Percentiles rank a stretch among this genome's conserved stretches.
These are phyloP conservation scores for Pseudonitzschia multiseries DNA, from an alignment of 108 stramenopile species.

Conservation along the genomic window DNA sequence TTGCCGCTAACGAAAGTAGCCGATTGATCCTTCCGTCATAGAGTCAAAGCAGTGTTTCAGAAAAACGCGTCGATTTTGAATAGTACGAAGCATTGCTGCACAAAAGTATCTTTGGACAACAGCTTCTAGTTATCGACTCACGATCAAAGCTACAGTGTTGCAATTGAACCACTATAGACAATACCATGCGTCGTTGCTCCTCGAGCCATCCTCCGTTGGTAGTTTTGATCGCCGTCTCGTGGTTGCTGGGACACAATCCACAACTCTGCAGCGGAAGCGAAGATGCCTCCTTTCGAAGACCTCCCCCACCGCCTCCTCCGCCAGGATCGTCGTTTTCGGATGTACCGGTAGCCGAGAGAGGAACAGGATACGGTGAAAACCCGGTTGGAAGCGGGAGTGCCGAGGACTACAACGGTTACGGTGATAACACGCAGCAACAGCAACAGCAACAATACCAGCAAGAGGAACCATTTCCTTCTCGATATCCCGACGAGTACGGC, in stretches of 20 bases:
- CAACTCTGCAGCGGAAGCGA: constrained; percentile 10
- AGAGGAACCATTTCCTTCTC: not conserved
- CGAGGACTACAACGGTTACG: not conserved
- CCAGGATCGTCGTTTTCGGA: not conserved
- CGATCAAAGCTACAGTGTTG: no score
- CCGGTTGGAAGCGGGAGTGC: not conserved
- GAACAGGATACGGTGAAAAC: not conserved
- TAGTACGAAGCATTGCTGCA: no score
- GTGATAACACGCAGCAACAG: not conserved
- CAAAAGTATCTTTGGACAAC: no score
- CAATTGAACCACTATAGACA: no score
- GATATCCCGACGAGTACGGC: not conserved
- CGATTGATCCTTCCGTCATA: no score
- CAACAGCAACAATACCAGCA: constrained; percentile 8
- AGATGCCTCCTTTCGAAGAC: constrained; percentile 3
- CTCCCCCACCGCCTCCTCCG: not conserved
- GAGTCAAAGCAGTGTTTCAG: no score
- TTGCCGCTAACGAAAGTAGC: no score
- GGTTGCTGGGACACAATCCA: not conserved
- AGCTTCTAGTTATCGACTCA: no score
- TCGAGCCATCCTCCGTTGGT: not conserved
- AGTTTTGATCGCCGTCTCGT: not conserved
- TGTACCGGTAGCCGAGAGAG: not conserved
- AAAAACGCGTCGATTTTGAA: no score
- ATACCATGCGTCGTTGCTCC: not conserved